Base-by-base conservation (phyloP, 495 filamentous ascomycete genomes). In the Apiosordaria backusii region DNA sequence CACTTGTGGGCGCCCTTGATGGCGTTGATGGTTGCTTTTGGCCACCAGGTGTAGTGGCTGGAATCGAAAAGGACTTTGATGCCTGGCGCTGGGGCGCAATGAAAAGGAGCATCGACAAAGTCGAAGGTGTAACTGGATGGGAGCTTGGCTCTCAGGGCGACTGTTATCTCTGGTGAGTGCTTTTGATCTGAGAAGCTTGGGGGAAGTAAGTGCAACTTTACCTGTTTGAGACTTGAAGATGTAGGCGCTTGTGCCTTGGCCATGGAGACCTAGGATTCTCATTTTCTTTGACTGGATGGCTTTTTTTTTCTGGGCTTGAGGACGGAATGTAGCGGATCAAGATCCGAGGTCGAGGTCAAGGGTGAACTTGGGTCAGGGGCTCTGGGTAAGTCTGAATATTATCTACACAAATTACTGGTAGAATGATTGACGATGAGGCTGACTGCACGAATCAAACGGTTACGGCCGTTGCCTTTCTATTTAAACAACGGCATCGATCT, bases 251-350 rank as follows among this genome's bases (percentile, higher is more conserved):
- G 87, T 89, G 29, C 86, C 87, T 65, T 81, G 80, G 9, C 85
- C 88, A 71, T 90, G 87, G 19, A 90, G 85, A 65, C 86, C 86
- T 53, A 90, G 83, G 62, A 90, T 72, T 67, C 78, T 82, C 81
- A 88, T 88, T 6, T 55, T 63, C n/a, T 26, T 24, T 25, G 66
- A 15, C 52, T 16, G 2, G 54, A 2, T 3, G 13, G 24, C 50
- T 52, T 64, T 9, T 2, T n/a, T 24, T 60, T 22, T 1, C 45
- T 10, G 25, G 21, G 24, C 27, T 23, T 15, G 22, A 45, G 53
- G 18, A 19, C 16, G 18, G 24, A 16, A 18, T n/a, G 24, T 21
- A 35, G 22, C n/a, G n/a, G n/a, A n/a, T n/a, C 15, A 53, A 45
- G 35, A n/a, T n/a, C 10, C 35, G 35, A 18, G 35, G 35, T 45